These are phyloP conservation scores for Solanum acaule DNA, from an alignment of 257 asterid species.

Conservation along the genomic window DNA sequence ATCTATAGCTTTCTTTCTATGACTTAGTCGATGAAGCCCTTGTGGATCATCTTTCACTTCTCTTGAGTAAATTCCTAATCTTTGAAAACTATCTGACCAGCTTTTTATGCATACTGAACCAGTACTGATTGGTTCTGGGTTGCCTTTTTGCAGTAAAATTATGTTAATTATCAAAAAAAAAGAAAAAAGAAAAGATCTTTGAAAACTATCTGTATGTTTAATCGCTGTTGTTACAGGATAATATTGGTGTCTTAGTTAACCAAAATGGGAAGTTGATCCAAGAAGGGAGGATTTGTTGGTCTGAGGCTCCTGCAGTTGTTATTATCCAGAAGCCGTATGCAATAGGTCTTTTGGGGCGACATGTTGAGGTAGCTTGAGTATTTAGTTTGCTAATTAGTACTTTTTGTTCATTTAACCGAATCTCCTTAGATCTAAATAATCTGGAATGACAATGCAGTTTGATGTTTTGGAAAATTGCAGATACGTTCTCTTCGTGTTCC, in stretches of 20 bases:
- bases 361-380: constrained; percentile 64
- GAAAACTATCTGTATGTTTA: background rate
- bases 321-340: constrained; percentile 80
- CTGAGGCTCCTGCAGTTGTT: constrained; percentile 85
- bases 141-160: background rate
- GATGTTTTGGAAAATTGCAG: constrained; percentile 32
- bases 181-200: background rate
- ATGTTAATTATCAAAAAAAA: background rate
- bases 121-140: background rate
- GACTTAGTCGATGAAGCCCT: background rate
- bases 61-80: background rate
- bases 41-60: background rate
- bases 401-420: background rate
- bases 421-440: background rate
- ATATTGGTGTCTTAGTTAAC: constrained; percentile 93
- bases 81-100: background rate
- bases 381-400: background rate
- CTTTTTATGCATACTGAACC: background rate
- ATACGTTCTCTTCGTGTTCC: constrained; percentile 92
- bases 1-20: background rate
- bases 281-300: constrained; percentile 97
- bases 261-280: constrained; percentile 98
- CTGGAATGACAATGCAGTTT: constrained; percentile 10
- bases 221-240: constrained; percentile 47
- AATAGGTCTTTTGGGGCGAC: constrained; percentile 86